Percentiles rank a stretch among this genome's conserved stretches.
These are phyloP conservation scores for Dioscorea alata DNA, from an alignment of 106 monocot species.

Conservation along the genomic window DNA sequence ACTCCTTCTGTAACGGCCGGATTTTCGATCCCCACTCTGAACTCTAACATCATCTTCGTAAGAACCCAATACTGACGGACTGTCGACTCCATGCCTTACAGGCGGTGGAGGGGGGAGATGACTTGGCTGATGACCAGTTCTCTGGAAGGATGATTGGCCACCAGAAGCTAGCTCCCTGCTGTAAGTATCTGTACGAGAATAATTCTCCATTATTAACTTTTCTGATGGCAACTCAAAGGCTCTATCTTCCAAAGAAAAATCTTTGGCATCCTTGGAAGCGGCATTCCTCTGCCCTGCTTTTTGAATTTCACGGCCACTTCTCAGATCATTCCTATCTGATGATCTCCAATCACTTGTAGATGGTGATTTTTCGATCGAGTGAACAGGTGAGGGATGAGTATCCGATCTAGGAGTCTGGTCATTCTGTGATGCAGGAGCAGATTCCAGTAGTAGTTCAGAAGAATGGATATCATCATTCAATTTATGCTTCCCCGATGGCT, in stretches of 20 bases:
- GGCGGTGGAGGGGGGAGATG: constrained; percentile 32
- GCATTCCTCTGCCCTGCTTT: constrained; percentile 18
- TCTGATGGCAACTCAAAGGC: constrained; percentile 14
- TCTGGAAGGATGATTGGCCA: constrained; percentile 31
- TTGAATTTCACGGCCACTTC: constrained; percentile 26
- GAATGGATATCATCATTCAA: constrained; percentile 23
- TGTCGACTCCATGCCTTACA: constrained; percentile 28
- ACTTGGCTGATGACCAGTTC: constrained; percentile 26
- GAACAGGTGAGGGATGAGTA: constrained; percentile 22
- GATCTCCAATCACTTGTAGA: constrained; percentile 20
- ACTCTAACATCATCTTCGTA: constrained; percentile 56
- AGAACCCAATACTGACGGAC: constrained; percentile 31
- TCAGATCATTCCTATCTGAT: constrained; percentile 15
- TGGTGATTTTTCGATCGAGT: constrained; percentile 23
- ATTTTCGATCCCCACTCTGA: constrained; percentile 41
- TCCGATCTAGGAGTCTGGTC: constrained; percentile 28
- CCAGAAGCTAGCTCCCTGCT: constrained; percentile 22
- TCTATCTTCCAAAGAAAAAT: constrained; percentile 11
- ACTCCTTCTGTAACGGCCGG: constrained; percentile 31
- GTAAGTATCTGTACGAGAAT: constrained; percentile 12
- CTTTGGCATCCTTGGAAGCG: constrained; percentile 26
- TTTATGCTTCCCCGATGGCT: constrained; percentile 25
- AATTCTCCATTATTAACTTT: constrained; percentile 16
- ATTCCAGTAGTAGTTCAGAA: constrained; percentile 17
- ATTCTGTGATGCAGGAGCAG: constrained; percentile 19